Base-by-base conservation (phyloP, 2,329 filamentous ascomycete species). In the Piedraia hortae region DNA sequence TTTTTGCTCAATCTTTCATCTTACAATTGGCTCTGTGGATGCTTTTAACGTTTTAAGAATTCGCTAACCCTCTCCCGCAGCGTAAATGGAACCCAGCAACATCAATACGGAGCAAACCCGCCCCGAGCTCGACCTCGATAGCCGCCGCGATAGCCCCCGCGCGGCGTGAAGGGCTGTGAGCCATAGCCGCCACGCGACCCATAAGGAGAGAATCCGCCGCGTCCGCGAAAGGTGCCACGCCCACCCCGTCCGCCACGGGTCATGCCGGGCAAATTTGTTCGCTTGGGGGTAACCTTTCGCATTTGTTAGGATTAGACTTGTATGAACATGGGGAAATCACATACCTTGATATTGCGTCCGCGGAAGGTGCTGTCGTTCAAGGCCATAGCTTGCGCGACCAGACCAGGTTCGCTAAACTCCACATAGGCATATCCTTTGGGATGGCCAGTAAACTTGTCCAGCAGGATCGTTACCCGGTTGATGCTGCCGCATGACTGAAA, bases 361-460 rank as follows among this genome's bases (percentile, higher is more conserved):
- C 85, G 78, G 52, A 97, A 90, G 26, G 88, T 59, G 46, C 78
- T 91, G 51, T 97, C 85, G 46, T 97, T 93, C 26, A 97, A 56
- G 18, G 93, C 78, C 28, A 97, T 60, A 12, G 85, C 85, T 46
- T 89, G 75, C 21, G 75, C 77, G 31, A 97, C 82, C 29, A 91
- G 58, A 47, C 65, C 80, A 21, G 85, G 78, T 51, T 93, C 85
- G 28, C 75, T 71, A 44, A 97, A 97, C 50, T 97, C 85, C 38
- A 97, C 85, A 50, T 97, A 97, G 41, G 85, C 85, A 52, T 97
- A 97, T 33, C 85, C 85, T 57, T 97, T 97, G n/a, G 85, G 85
- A 55, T 93, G 80, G 31, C 85, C 85, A 6, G 80, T 90, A 43
- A 91, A 93, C 54, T 97, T 97, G 53, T 97, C 85, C 35, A 97